Base-by-base conservation (phyloP, 805 yeast genomes). In the Starmerella stellata region DNA sequence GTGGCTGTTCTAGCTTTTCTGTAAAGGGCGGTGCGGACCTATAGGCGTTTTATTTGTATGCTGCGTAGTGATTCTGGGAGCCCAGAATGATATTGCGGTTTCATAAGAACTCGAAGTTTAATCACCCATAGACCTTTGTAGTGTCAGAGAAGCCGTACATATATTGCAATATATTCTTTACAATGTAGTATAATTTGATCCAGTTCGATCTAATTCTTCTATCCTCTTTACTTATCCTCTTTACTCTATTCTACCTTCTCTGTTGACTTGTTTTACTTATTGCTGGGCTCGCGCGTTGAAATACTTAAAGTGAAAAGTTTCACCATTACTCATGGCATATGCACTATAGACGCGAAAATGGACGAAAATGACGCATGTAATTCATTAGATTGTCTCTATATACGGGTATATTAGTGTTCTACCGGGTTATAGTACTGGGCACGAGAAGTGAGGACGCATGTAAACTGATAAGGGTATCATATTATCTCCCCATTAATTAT, bases 121-220 rank as follows among this genome's bases (percentile, higher is more conserved):
- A 18, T 24, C 34, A 30, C n/a, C 39, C 14, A 43, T 45, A 52
- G 44, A 41, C 38, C 7, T 40, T 36, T 43, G 51, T 36, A 49
- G 58, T 53, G 58, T 54, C 58, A 54, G 57, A 53, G 52, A 44
- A 49, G 54, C 41, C 58, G 41, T 17, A 54, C 56, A 54, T 47
- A 16, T 14, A 3, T 36, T 17, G n/a, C n/a, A n/a, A n/a, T n/a
- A 8, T 35, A 18, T 4, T 4, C 23, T 17, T 21, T n/a, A 16
- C 25, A 7, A 25, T 4, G 8, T 17, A 27, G 9, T 11, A 23
- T 21, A 23, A 23, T 9, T 25, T 25, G 11, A 25, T 25, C 29
- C 29, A 25, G 29, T 25, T 25, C n/a, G 11, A 25, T 25, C 29
- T 25, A 25, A 11, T 25, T 25, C n/a, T 25, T 25, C n/a, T 25